Evolutionary conservation across 768 basidiomycete genomes (phyloP), one percentile per base, ranked within the genome.

Genomic region (Xerocomellus dryophilus): DNA sequence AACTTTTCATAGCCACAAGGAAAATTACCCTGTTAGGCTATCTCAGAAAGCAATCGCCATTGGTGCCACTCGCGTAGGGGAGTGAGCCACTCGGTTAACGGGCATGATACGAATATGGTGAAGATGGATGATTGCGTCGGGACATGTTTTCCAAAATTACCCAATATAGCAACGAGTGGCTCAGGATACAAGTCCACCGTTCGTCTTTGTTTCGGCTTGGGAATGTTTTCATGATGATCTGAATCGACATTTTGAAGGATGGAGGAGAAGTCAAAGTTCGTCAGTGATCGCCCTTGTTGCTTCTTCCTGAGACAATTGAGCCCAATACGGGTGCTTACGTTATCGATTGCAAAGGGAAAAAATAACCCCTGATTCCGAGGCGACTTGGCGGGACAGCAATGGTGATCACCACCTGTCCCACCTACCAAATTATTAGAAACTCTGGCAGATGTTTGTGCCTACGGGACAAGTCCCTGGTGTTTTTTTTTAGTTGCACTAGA

Each of bases 51-150:
- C 64, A 66, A 62, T 71, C 62, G 18, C 25, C 20, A n/a, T 20
- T 14, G 17, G 20, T 47, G 47, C 60, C 65, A 61, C 63, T 55
- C 51, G 56, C 38, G 34, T 45, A 56, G 55, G 34, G 40, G 15
- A 21, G 25, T 53, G 64, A 65, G 60, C 67, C 68, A 56, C 68
- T 64, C 57, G 64, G 62, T 40, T 58, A 68, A 40, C 5, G 44
- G 11, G n/a, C 17, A 34, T 39, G 6, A 18, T 38, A 53, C 58
- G 23, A 42, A 59, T 42, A 25, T 18, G 43, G 59, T 20, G 44
- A 55, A 56, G 36, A 49, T 53, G 8, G 14, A 35, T 45, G 68
- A 70, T 69, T 69, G 68, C 50, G 38, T 61, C 45, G 48, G 31
- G 7, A 50, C 53, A 66, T 29, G 47, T 54, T 55, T 55, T 41